Conservation (phyloP, 2,329 filamentous ascomycete species). For the Chaetomiaceae sp. region DNA sequence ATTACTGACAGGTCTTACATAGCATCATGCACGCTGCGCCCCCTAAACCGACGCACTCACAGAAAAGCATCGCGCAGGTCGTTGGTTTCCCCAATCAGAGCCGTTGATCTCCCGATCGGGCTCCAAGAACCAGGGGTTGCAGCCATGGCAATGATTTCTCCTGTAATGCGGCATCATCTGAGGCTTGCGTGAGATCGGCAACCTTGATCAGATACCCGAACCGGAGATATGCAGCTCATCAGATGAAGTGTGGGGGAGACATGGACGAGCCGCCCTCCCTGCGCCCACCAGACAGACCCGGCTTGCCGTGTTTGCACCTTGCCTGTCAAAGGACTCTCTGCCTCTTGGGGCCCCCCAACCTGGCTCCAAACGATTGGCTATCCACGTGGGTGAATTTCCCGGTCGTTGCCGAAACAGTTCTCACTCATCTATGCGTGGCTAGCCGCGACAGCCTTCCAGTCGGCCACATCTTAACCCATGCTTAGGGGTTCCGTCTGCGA, state of each 20-base stretch:
- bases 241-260: background rate
- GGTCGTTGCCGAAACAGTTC: conserved; percentile 13
- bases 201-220: conserved; percentile 6
- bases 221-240: background rate
- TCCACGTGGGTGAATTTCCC: conserved; percentile 2
- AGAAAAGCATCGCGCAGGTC: conserved; percentile 8
- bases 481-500: background rate
- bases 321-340: background rate
- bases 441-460: conserved; percentile 3
- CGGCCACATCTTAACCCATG: background rate
- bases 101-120: background rate
- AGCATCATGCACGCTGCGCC: background rate
- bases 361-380: conserved; percentile 9
- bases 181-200: conserved; percentile 4
- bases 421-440: conserved; percentile 5
- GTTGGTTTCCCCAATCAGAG: conserved; percentile 1
- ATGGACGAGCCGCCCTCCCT: background rate
- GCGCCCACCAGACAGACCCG: background rate
- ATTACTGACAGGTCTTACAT: background rate
- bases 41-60: background rate
- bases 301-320: background rate
- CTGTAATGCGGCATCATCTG: conserved; percentile 1
- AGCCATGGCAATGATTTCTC: background rate
- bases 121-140: background rate
- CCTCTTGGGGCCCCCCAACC: too few relatives aligned